These are phyloP conservation scores for Colletotrichum lini DNA, from an alignment of 2,329 filamentous ascomycete species.

Conservation along the genomic window DNA sequence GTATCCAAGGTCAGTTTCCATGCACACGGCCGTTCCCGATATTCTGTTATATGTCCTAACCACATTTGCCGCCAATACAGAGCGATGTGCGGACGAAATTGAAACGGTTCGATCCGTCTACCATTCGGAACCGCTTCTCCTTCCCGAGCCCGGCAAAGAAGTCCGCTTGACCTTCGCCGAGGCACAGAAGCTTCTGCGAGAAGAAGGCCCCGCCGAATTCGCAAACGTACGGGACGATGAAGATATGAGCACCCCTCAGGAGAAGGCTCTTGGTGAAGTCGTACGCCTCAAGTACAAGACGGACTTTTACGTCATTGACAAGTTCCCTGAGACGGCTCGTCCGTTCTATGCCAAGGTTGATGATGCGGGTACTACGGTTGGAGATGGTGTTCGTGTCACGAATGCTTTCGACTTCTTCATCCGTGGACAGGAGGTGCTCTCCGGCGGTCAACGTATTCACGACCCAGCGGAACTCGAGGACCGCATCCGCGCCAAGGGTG, in stretches of 20 bases:
- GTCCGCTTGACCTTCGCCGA: conserved; percentile 84
- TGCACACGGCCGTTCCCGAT: neutral
- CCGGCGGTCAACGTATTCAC: conserved; percentile 62
- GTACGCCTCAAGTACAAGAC: conserved; percentile 91
- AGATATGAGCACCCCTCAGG: conserved; percentile 85
- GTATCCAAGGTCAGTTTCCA: conserved; percentile 62
- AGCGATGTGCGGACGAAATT: conserved; percentile 79
- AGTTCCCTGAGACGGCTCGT: conserved; percentile 90
- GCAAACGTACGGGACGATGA: conserved; percentile 81
- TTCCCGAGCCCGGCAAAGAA: conserved; percentile 81
- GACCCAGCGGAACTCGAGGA: conserved; percentile 78
- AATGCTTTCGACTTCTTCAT: conserved; percentile 88
- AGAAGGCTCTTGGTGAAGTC: conserved; percentile 89
- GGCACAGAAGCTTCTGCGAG: conserved; percentile 82
- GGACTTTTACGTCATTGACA: conserved; percentile 97
- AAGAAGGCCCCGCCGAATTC: conserved; percentile 78
- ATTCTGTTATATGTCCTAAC: conserved; percentile 27
- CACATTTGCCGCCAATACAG: conserved; percentile 44
- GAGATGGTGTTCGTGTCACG: conserved; percentile 58
- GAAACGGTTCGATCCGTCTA: conserved; percentile 81
- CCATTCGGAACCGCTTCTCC: conserved; percentile 82
- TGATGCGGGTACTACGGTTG: conserved; percentile 66
- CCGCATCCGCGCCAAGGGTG: conserved; percentile 83
- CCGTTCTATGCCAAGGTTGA: conserved; percentile 91
- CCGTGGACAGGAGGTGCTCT: conserved; percentile 92